Conservation (phyloP, 345 rosid species). For the sweet orange (Citrus sinensis) region DNA sequence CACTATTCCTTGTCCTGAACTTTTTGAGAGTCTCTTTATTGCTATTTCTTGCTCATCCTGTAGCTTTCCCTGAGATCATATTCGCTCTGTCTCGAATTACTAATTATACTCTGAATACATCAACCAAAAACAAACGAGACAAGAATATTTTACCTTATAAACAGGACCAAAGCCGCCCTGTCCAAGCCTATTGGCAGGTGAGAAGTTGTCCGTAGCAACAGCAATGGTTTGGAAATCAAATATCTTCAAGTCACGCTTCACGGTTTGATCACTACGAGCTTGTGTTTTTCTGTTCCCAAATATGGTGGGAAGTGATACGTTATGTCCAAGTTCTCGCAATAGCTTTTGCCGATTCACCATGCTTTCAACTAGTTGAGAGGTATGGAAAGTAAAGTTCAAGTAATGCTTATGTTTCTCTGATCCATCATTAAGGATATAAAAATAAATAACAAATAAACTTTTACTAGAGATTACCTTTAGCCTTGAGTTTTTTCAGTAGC, state of each 20-base stretch:
- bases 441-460: too few relatives aligned
- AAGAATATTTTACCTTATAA: not conserved
- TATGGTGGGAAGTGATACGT: not conserved
- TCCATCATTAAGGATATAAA: not conserved
- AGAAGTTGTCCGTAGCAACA: not conserved
- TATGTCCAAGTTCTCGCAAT: slow-evolving; percentile 3
- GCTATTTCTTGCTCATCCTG: not conserved
- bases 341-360: not conserved
- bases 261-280: not conserved
- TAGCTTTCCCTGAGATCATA: not conserved
- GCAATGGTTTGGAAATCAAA: slow-evolving; percentile 1
- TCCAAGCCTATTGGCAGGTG: not conserved
- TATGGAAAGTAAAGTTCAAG: not conserved
- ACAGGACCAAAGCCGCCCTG: not conserved
- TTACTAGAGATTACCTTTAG: not conserved
- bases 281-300: not conserved
- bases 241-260: not conserved
- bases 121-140: not conserved
- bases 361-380: not conserved
- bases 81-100: not conserved
- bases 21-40: slow-evolving; percentile 1
- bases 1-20: slow-evolving; percentile 4
- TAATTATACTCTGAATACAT: not conserved
- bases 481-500: not conserved
- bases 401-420: not conserved